Conservation (phyloP, 495 filamentous ascomycete genomes). For the Aspergillus avenaceus region DNA sequence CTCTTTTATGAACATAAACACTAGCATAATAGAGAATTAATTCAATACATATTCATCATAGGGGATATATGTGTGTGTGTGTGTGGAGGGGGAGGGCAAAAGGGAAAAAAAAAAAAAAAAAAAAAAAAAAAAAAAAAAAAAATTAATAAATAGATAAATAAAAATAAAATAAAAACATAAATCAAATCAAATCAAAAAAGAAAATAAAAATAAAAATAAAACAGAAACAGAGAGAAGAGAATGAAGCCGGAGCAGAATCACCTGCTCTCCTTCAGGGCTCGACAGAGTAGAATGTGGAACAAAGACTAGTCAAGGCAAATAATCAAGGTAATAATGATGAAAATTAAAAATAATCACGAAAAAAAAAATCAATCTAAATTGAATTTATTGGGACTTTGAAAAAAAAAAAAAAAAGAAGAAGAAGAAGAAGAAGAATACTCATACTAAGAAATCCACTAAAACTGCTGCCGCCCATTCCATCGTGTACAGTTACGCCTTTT, state of each 20-base stretch:
- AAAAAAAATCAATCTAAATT: not conserved
- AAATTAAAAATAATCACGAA: not conserved
- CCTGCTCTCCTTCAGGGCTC: conserved; percentile 7
- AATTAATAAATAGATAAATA: conserved; percentile 8
- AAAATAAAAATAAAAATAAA: conserved; percentile 10
- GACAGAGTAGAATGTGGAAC: conserved; percentile 20
- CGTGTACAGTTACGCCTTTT: not conserved
- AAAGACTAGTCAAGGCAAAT: conserved; percentile 11
- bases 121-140: conserved; percentile 7
- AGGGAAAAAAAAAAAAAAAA: conserved; percentile 5
- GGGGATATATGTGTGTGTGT: not conserved
- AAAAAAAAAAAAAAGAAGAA: not conserved
- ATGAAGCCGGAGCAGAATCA: not conserved
- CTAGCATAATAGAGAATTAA: not conserved
- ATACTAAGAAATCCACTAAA: not conserved
- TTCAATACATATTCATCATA: conserved; percentile 4
- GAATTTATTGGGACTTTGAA: too few relatives aligned
- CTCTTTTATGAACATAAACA: too few relatives aligned
- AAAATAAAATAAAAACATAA: conserved; percentile 4
- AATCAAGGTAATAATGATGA: not conserved
- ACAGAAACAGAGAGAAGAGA: too few relatives aligned
- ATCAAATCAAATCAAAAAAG: conserved; percentile 5
- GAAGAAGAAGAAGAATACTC: too few relatives aligned
- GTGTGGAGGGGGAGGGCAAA: too few relatives aligned
- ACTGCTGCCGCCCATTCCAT: not conserved